Base-by-base conservation (phyloP, 2,329 filamentous ascomycete genomes). In the Ceratocystis lukuohia region DNA sequence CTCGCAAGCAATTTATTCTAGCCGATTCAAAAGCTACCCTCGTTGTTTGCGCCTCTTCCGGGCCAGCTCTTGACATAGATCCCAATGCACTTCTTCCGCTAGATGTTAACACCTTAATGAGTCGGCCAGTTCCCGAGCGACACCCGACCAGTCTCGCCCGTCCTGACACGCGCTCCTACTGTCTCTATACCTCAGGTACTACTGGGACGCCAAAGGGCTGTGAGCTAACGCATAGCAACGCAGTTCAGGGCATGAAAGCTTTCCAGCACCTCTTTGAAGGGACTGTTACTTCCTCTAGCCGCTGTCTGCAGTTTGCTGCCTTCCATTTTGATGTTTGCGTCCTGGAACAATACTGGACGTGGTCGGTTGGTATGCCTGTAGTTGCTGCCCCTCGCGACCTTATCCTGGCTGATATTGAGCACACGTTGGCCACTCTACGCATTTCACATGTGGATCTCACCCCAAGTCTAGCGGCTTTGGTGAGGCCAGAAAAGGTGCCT, bases 291-390 rank as follows among this genome's bases (percentile, higher is more conserved):
- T 71, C 79, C 0, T 73, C 82, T 0, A 95, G 91, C 0, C 84
- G 88, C 67, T 96, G 91, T 87, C 79, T 96, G 0, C 93, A 96
- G 72, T 96, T 96, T 72, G 93, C 93, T 1, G 92, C 91, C 0
- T 90, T 96, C 66, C 93, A 96, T 74, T 96, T 96, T 69, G 93
- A 96, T 71, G 92, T 96, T 3, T 94, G 89, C 1, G 88, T 96
- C 0, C 80, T 96, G 0, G 92, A 96, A 72, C 92, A 96, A 72
- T 96, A 93, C 74, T 96, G 91, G 91, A 94, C 87, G 67, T 96
- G 92, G 92, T 91, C 88, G 33, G 88, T 94, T 0, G 91, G 91
- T 1, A 91, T 96, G 30, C 87, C 88, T 3, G 82, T 96, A 0
- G 88, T 93, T 1, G 86, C 89, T 1, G 91, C 89, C 5, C 88